Conservation (phyloP, 768 basidiomycete genomes). For the Floccularia luteovirens region DNA sequence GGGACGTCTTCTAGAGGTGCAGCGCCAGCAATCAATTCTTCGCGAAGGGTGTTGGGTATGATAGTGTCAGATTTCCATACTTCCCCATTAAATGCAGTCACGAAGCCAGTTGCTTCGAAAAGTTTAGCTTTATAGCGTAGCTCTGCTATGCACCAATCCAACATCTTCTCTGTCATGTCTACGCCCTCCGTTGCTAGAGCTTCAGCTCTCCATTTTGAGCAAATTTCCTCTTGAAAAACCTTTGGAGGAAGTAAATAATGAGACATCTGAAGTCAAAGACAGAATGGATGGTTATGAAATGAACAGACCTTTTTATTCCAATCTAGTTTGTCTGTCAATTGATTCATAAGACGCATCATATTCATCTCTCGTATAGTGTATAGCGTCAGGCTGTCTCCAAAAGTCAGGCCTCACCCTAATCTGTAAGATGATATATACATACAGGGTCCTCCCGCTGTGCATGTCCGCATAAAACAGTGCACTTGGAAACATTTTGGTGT, state of each 20-base stretch:
- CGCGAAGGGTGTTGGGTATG: constrained; percentile 10
- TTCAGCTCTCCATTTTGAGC: constrained; percentile 12
- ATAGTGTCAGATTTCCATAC: constrained; percentile 17
- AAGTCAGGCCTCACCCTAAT: no score
- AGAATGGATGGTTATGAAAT: no score
- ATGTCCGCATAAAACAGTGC: no score
- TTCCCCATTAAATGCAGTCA: constrained; percentile 8
- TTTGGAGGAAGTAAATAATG: no score
- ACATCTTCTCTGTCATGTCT: constrained; percentile 11
- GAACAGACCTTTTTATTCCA: constrained; percentile 15
- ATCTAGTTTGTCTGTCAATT: constrained; percentile 12
- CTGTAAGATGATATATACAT: no score
- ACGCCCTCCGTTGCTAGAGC: neutral
- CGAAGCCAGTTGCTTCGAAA: constrained; percentile 3
- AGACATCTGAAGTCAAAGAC: no score
- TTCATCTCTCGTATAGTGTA: constrained; percentile 10
- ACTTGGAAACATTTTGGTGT: no score
- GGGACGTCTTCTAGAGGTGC: constrained; percentile 23
- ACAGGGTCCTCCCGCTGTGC: no score
- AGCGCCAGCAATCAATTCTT: constrained; percentile 10
- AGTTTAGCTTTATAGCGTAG: constrained; percentile 12
- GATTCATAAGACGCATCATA: constrained; percentile 13
- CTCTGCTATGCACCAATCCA: constrained; percentile 14
- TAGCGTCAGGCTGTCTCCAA: constrained; percentile 6
- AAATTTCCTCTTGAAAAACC: constrained; percentile 11